Conservation (phyloP, 441 rosid species). For the Euphorbia celastroides region DNA sequence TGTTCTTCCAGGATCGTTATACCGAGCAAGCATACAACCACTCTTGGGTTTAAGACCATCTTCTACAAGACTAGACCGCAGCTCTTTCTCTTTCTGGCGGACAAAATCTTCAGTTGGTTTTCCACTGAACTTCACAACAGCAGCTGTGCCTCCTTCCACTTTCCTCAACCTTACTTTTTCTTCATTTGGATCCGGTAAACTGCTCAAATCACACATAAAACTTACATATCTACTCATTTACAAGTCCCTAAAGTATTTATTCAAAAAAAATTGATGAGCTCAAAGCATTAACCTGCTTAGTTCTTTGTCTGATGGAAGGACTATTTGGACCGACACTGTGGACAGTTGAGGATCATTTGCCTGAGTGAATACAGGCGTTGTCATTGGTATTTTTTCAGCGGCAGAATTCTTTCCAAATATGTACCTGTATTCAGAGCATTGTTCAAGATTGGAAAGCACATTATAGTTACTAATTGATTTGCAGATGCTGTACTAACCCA, state of each 20-base stretch:
- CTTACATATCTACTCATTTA: conserved; percentile 4
- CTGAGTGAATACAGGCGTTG: conserved; percentile 78
- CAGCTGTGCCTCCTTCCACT: conserved; percentile 65
- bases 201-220: conserved; percentile 21
- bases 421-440: conserved; percentile 37
- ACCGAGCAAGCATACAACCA: conserved; percentile 78
- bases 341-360: conserved; percentile 49
- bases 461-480: too few relatives aligned
- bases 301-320: conserved; percentile 67
- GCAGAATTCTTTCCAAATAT: conserved; percentile 75
- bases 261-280: neutral
- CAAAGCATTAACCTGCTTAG: conserved; percentile 37
- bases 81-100: conserved; percentile 42
- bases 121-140: conserved; percentile 74
- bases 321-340: conserved; percentile 60
- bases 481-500: conserved; percentile 41
- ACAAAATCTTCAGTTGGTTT: conserved; percentile 66
- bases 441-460: too few relatives aligned
- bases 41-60: conserved; percentile 61
- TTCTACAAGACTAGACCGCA: conserved; percentile 42
- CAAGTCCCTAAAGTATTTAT: too few relatives aligned
- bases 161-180: conserved; percentile 55
- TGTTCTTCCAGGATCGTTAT: conserved; percentile 86
- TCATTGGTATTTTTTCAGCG: conserved; percentile 73
- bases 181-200: conserved; percentile 64